Base-by-base conservation (phyloP, 1,139 yeast species). In the Candida sp. region DNA sequence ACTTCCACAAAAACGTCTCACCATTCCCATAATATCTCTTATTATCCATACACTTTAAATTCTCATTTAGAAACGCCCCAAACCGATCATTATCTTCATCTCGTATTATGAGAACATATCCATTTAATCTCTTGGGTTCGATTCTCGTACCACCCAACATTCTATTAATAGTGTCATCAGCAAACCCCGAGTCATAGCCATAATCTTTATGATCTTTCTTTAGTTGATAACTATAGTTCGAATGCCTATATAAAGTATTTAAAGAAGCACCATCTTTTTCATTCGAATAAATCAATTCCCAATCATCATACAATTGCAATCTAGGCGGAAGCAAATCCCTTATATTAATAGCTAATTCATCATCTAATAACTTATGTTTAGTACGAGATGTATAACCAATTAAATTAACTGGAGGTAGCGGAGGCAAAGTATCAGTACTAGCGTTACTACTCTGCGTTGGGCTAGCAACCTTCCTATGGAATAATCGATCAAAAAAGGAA, bases 181-280 rank as follows among this genome's bases (percentile, higher is more conserved):
- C 77, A 50, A 54, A 73, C 1, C 78, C 79, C 19, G 48, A 51
- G 36, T 65, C 66, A 1, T 40, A 22, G 9, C 48, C 48, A 36
- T 51, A 49, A n/a, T 46, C 43, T 35, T 52, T 49, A 40, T 58
- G 57, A 5, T 48, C 45, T 43, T 55, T 52, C 38, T 55, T 60
- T 33, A 60, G 45, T 49, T 73, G 77, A 48, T 61, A 54, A 6
- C 59, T 63, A 0, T 69, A 63, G 39, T 65, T 58, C 43, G 69
- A 56, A 46, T 69, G 64, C n/a, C 67, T 60, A 50, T 73, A 93
- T 29, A 95, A 65, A 0, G 99, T 90, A 48, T 77, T 81, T 43
- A 93, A 63, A 0, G 97, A 87, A 0, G 95, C 84, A 0, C 99
- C 99, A 61, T 90, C 89, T 60, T 89, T 97, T 51, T 91, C 97